phyloP scores from a whole-genome alignment of 805 yeast genomes.

The Hanseniaspora singularis region DNA sequence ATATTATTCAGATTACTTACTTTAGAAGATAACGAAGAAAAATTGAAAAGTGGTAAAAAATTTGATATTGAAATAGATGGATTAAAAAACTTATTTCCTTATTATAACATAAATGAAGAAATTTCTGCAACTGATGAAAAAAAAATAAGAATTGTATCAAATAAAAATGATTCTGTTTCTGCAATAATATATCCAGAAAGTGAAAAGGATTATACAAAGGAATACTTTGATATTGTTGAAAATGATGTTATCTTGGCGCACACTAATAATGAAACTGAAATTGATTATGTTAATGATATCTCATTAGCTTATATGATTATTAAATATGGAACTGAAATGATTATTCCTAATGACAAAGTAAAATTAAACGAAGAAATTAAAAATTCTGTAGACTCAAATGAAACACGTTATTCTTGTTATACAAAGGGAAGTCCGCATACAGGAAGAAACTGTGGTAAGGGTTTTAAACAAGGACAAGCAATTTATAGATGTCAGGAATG shows the following conservation, averaged over 20 bases:
- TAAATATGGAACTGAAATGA: not conserved
- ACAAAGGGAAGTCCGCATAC: constrained; percentile 29
- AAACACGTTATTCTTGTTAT: not conserved
- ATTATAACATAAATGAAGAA: not conserved
- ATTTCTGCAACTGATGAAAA: not conserved
- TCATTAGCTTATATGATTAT: not conserved
- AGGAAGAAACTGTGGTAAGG: constrained; percentile 59
- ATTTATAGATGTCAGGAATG: constrained; percentile 67
- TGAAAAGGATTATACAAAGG: not conserved
- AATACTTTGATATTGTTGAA: not conserved
- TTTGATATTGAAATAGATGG: not conserved
- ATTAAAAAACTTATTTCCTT: not conserved
- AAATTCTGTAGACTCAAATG: not conserved
- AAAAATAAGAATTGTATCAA: no score
- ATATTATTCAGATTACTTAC: not conserved
- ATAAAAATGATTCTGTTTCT: no score
- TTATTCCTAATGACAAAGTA: not conserved
- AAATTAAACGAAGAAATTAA: not conserved
- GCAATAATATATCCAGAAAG: not conserved
- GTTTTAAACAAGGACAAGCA: constrained; percentile 49
- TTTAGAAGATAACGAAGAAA: not conserved
- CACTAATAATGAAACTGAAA: no score
- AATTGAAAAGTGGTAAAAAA: not conserved
- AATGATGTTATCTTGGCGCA: not conserved
- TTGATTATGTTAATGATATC: not conserved